Conservation (phyloP, 2,329 filamentous ascomycete species). For the Trichoderma guizhouense region DNA sequence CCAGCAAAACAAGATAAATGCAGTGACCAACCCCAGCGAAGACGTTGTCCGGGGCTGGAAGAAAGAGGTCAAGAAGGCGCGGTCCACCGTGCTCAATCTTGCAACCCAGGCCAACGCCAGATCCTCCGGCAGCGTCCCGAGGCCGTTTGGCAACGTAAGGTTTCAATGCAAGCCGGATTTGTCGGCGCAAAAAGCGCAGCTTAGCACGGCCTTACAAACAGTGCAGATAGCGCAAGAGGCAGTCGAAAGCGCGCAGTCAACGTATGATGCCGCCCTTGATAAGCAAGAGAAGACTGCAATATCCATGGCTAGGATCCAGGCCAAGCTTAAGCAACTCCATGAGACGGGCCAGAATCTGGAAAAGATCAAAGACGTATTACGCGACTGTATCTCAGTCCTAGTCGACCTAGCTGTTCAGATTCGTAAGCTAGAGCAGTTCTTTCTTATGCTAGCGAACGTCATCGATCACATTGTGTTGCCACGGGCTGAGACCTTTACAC, state of each 20-base stretch:
- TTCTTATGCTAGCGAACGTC: not conserved
- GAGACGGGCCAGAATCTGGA: not conserved
- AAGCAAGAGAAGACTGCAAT: not conserved
- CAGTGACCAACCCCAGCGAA: not conserved
- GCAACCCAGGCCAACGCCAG: not conserved
- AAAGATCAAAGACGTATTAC: not conserved
- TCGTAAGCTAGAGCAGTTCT: not conserved
- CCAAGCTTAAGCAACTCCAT: not conserved
- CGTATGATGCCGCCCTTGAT: not conserved
- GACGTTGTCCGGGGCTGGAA: not conserved
- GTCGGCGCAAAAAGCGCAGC: not conserved
- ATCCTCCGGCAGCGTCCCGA: not conserved
- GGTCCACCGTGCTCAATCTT: not conserved
- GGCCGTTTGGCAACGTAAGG: not conserved
- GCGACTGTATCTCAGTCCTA: not conserved
- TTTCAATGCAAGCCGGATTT: not conserved
- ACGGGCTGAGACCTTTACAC: not conserved
- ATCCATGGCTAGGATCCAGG: not conserved
- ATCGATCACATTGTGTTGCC: not conserved
- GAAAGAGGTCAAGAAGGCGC: not conserved
- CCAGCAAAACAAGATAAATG: not conserved
- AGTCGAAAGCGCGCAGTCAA: not conserved
- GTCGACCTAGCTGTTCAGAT: not conserved
- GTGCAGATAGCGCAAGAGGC: not conserved
- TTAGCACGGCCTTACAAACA: not conserved